Evolutionary conservation across 2,329 filamentous ascomycete species (phyloP), one percentile per base, ranked within the genome.

Genomic region (Didymella glomerata): DNA sequence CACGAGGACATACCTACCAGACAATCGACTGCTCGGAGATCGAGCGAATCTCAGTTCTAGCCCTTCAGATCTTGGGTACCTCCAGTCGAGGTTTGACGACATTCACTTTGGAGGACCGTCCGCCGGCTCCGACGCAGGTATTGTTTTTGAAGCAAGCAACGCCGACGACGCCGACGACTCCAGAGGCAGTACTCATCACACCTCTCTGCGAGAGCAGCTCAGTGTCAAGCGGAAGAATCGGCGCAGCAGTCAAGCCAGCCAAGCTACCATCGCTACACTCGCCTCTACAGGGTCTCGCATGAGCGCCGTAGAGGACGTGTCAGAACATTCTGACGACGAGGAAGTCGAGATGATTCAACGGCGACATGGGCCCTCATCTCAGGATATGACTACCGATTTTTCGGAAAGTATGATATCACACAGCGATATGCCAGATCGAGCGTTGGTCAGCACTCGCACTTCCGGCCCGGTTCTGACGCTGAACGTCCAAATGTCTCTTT

Each of bases 401-500:
- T 70, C 71, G 0, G 67, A 73, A 24, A 74, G 72, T 55, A 73
- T 77, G 66, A 49, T 76, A 18, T 71, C 75, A 1, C 78, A 83
- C 42, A 76, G 73, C 63, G 73, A 77, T 25, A 58, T 67, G 10
- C 69, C 71, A 0, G 50, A 41, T 1, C 56, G 42, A n/a, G 64
- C 71, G 10, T 59, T 74, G 14, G 48, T 74, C 16, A 54, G 69
- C 22, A 45, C 57, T 1, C 66, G 66, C 28, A 50, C 36, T 20
- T 49, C 58, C 1, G 74, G 73, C 10, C 73, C 74, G 7, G 54
- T 72, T 45, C 66, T 87, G 11, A 83, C 83, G 5, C 78, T 90
- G 9, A 87, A 89, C 70, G 86, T 90, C n/a, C 87, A 90, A 68
- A 90, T 90, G 86, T 85, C 85, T 4, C 78, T 88, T 3, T 86